These are phyloP conservation scores for Phytophthora niederhauseri DNA, from an alignment of 352 stramenopile genomes.

Conservation along the genomic window DNA sequence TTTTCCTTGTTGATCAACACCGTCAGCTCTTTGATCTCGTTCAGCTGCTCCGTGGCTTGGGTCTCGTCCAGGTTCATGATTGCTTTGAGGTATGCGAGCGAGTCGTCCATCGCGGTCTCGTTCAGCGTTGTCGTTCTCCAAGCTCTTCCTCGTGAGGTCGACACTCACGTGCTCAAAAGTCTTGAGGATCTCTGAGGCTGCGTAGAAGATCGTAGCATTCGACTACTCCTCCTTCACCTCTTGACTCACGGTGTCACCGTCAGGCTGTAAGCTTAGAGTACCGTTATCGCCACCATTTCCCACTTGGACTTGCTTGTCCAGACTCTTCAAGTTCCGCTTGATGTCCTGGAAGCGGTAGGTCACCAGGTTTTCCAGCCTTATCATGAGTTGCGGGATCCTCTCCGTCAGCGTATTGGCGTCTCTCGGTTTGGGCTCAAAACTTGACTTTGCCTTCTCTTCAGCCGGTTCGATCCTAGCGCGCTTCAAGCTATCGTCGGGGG, in stretches of 20 bases:
- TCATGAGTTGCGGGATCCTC: background rate
- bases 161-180: background rate
- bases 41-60: background rate
- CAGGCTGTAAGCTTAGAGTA: background rate
- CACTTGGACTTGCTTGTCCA: background rate
- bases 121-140: constrained; percentile 9
- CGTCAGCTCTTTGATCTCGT: constrained; percentile 2
- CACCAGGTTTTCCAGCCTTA: background rate
- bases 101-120: constrained; percentile 14
- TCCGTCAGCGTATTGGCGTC: background rate
- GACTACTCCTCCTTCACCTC: background rate
- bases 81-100: constrained; percentile 12
- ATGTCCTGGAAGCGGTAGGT: background rate
- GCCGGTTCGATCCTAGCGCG: background rate
- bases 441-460: background rate
- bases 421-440: background rate
- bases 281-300: background rate
- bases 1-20: constrained; percentile 9
- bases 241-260: background rate
- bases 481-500: background rate
- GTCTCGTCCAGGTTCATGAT: background rate
- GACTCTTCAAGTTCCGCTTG: background rate
- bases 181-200: background rate
- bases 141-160: constrained; percentile 8
- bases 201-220: background rate